Conservation (phyloP, 2,329 filamentous ascomycete species). For the Lachnellula subtilissima region DNA sequence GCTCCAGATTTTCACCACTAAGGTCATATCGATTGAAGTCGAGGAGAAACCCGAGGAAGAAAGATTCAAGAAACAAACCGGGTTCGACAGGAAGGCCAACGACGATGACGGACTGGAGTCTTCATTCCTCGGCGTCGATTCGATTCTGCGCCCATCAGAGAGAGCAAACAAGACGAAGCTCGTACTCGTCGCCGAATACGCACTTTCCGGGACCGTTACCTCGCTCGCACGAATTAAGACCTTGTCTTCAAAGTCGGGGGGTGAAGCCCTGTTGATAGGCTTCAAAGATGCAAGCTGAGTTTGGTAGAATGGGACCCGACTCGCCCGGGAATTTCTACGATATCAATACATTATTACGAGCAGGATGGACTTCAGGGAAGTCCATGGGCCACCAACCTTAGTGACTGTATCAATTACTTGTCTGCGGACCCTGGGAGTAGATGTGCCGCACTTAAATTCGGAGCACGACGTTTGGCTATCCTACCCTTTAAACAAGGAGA, state of each 20-base stretch:
- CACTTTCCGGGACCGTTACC: slow-evolving; percentile 77
- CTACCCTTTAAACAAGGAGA: slow-evolving; percentile 83
- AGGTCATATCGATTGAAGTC: slow-evolving; percentile 60
- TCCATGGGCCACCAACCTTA: slow-evolving; percentile 74
- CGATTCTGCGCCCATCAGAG: slow-evolving; percentile 56
- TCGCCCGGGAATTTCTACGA: slow-evolving; percentile 72
- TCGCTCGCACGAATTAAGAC: slow-evolving; percentile 75
- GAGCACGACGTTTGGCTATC: slow-evolving; percentile 82
- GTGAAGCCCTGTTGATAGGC: slow-evolving; percentile 76
- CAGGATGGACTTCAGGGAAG: slow-evolving; percentile 80
- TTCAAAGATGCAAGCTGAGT: slow-evolving; percentile 86
- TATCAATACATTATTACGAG: slow-evolving; percentile 98
- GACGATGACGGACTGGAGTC: slow-evolving; percentile 61
- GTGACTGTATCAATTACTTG: slow-evolving; percentile 73
- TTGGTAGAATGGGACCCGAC: slow-evolving; percentile 90
- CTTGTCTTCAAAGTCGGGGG: slow-evolving; percentile 68
- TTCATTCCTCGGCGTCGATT: slow-evolving; percentile 62
- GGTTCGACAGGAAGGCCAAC: slow-evolving; percentile 45
- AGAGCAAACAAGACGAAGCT: slow-evolving; percentile 68
- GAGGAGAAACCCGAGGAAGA: slow-evolving; percentile 21
- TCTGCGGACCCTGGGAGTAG: slow-evolving; percentile 86
- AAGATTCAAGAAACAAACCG: slow-evolving; percentile 37
- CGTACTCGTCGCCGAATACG: slow-evolving; percentile 78
- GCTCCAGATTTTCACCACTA: slow-evolving; percentile 82
- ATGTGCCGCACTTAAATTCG: slow-evolving; percentile 93